Evolutionary conservation across 1,284 basidiomycete genomes (phyloP).

Genomic region (Ceratobasidium sp.): DNA sequence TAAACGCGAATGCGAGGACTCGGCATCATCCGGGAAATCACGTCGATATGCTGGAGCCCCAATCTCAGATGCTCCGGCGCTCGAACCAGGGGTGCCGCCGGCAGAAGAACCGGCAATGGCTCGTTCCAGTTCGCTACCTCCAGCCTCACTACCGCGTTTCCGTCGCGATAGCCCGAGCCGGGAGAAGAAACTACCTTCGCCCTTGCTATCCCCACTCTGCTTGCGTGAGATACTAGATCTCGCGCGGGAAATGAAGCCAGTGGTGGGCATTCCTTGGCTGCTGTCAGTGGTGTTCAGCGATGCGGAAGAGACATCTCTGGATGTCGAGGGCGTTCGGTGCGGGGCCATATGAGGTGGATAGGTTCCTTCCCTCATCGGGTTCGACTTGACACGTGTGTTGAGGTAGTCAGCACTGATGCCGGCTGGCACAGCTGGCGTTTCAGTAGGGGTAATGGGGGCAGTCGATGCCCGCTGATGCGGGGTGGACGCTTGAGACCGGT

Average conservation of each 20-base stretch:
- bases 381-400: conserved; percentile 26
- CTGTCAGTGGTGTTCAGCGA: conserved; percentile 29
- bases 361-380: conserved; percentile 32
- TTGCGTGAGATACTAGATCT: conserved; percentile 24
- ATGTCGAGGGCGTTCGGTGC: conserved; percentile 20
- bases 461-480: conserved; percentile 38
- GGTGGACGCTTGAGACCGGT: conserved; percentile 27
- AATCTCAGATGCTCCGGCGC: conserved; percentile 26
- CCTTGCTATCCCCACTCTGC: conserved; percentile 36
- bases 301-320: conserved; percentile 27
- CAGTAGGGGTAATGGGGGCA: conserved; percentile 37
- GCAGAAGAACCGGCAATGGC: conserved; percentile 39
- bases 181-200: conserved; percentile 32
- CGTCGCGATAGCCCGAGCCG: conserved; percentile 21
- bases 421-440: not conserved
- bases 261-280: not conserved
- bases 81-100: conserved; percentile 39
- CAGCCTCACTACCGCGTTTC: conserved; percentile 34
- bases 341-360: conserved; percentile 29
- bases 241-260: conserved; percentile 27
- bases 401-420: conserved; percentile 16
- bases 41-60: conserved; percentile 25
- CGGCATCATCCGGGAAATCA: conserved; percentile 33
- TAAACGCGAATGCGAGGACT: conserved; percentile 10
- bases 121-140: conserved; percentile 37